Evolutionary conservation across 768 basidiomycete genomes (phyloP).

Genomic region (Kwoniella shandongensis): DNA sequence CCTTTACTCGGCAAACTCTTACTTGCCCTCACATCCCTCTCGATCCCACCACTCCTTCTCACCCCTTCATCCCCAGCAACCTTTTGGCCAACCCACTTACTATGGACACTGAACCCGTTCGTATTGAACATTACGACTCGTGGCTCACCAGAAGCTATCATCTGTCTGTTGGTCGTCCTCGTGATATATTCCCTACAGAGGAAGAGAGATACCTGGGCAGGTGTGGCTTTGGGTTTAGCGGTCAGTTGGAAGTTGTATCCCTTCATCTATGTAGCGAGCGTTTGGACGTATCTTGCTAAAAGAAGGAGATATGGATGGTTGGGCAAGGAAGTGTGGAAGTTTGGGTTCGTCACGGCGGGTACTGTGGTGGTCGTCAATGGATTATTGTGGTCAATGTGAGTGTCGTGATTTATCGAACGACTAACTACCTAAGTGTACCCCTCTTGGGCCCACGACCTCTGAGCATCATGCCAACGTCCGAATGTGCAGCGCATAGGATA

Average conservation of each 20-base stretch:
- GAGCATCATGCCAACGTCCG: too few species aligned
- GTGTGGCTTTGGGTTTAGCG: constrained; percentile 72
- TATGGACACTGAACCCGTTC: constrained; percentile 89
- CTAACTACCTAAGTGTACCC: too few species aligned
- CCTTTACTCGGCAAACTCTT: constrained; percentile 87
- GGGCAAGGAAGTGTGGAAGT: constrained; percentile 60
- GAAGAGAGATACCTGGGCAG: constrained; percentile 63
- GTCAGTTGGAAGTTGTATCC: constrained; percentile 99
- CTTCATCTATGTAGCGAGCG: constrained; percentile 79
- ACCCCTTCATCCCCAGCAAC: constrained; percentile 3
- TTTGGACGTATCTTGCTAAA: constrained; percentile 58
- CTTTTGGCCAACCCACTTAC: constrained; percentile 37
- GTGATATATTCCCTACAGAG: constrained; percentile 60
- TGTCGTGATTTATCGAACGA: too few species aligned
- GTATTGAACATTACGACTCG: constrained; percentile 95
- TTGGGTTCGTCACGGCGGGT: constrained; percentile 66
- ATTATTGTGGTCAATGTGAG: constrained; percentile 74
- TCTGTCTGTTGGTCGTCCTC: constrained; percentile 75
- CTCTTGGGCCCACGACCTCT: neutral
- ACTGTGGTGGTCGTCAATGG: constrained; percentile 67
- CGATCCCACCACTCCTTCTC: constrained; percentile 57
- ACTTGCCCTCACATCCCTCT: constrained; percentile 78
- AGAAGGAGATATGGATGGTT: constrained; percentile 29
- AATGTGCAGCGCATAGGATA: too few species aligned
- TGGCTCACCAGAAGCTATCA: constrained; percentile 88